Base-by-base conservation (phyloP, 2,329 filamentous ascomycete species). In the Blastomyces emzantsi region DNA sequence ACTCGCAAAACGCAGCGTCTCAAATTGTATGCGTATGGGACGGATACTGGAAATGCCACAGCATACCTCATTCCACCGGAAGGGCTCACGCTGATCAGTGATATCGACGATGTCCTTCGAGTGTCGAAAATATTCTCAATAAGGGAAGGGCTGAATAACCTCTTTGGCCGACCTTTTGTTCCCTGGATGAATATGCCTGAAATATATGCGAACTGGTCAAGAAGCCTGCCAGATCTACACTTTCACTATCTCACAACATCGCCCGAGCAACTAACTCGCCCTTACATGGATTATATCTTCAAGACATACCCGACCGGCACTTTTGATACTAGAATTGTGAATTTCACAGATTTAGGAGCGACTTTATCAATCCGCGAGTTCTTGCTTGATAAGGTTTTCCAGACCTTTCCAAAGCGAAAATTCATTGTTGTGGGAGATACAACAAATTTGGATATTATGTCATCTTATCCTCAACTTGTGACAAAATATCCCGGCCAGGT, bases 241-340 rank as follows among this genome's bases (percentile, higher is more conserved):
- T 92, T 92, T 78, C 89, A 92, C 76, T 92, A 92, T 76, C 80
- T 92, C 25, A 92, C 89, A 0, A 92, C 89, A 0, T 90, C 89
- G 0, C 89, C 89, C 0, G 89, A 92, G 75, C 89, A 92, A 73
- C 82, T 86, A 4, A 90, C 89, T 0, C 81, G 89, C 52, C 88
- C 87, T 68, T 92, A 92, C 77, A 90, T 91, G 88, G 69, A 76
- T 62, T 88, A 88, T 75, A 91, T 92, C 73, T 92, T 89, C 79
- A 83, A 85, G 70, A 90, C 83, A 7, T 92, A 92, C 72, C 90
- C 90, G 0, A 82, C 86, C 17, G 90, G 90, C 54, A 89, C 85
- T 52, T 91, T 91, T 72, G 89, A 92, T 70, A 90, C 88, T 0
- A 83, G 88, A 0, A 89, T 90, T 0, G 82, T 92, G 25, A 92